These are phyloP conservation scores for Monotropa hypopitys DNA, from an alignment of 179 eudicot genomes.

Conservation along the genomic window DNA sequence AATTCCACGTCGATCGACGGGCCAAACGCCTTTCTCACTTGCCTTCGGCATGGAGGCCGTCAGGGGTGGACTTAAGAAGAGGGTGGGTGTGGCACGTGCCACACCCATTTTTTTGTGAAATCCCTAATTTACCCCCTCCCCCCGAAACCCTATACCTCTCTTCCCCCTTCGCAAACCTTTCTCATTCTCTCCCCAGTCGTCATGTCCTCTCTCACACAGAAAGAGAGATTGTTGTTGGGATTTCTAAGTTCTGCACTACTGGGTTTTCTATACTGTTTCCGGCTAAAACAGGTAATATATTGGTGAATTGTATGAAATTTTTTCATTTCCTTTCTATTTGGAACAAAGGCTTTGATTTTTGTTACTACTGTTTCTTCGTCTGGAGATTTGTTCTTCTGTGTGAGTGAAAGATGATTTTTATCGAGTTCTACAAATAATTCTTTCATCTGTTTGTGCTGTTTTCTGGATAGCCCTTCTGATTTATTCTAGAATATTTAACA, in stretches of 20 bases:
- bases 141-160: no score
- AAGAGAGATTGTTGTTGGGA: neutral
- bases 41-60: no score
- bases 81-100: no score
- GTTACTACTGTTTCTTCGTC: neutral
- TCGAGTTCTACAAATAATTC: neutral
- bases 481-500: neutral
- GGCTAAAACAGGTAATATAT: neutral
- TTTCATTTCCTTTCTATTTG: neutral
- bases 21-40: no score
- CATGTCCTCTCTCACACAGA: no score
- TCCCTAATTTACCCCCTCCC: no score
- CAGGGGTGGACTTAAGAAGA: no score
- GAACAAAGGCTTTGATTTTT: neutral
- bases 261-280: neutral
- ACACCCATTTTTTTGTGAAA: no score
- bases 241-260: neutral
- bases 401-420: neutral
- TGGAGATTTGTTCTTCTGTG: slow-evolving; percentile 4
- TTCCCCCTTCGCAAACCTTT: no score
- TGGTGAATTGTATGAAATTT: neutral
- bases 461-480: neutral
- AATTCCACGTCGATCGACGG: no score
- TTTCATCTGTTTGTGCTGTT: neutral
- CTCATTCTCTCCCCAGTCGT: no score